Evolutionary conservation across 371 early-diverging fungal species (phyloP).

Genomic region (Syncephalastrum contaminatum): DNA sequence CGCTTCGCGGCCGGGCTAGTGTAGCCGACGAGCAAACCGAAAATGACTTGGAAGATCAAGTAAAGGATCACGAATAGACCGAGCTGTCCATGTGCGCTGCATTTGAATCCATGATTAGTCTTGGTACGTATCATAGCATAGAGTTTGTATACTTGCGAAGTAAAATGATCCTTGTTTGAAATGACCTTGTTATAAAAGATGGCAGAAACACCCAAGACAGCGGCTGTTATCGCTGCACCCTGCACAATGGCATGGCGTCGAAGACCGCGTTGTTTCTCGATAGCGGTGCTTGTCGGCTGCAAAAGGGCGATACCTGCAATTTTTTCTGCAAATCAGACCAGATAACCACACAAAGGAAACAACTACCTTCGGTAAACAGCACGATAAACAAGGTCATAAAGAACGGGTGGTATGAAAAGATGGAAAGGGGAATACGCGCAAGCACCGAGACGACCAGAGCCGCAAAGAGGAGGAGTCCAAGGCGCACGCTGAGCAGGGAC

Average conservation of each 20-base stretch:
- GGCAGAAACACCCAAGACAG: constrained; percentile 22
- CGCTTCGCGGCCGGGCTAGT: constrained; percentile 18
- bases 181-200: constrained; percentile 29
- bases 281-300: constrained; percentile 20
- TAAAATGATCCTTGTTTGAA: constrained; percentile 27
- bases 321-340: neutral
- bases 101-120: neutral
- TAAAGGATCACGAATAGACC: constrained; percentile 20
- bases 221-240: constrained; percentile 14
- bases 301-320: constrained; percentile 20
- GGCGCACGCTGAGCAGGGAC: no score
- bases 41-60: constrained; percentile 21
- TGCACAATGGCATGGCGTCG: constrained; percentile 24
- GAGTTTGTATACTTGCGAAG: constrained; percentile 13
- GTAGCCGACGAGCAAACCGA: constrained; percentile 24
- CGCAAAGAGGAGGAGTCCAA: constrained; percentile 8
- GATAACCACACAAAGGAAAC: neutral
- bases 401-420: constrained; percentile 18
- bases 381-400: constrained; percentile 14
- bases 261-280: constrained; percentile 24
- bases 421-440: constrained; percentile 14
- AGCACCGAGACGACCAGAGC: constrained; percentile 10
- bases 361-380: constrained; percentile 15
- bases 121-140: neutral
- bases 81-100: constrained; percentile 26